Base-by-base conservation (phyloP, 2,329 filamentous ascomycete genomes). In the Biscogniauxia mediterranea region DNA sequence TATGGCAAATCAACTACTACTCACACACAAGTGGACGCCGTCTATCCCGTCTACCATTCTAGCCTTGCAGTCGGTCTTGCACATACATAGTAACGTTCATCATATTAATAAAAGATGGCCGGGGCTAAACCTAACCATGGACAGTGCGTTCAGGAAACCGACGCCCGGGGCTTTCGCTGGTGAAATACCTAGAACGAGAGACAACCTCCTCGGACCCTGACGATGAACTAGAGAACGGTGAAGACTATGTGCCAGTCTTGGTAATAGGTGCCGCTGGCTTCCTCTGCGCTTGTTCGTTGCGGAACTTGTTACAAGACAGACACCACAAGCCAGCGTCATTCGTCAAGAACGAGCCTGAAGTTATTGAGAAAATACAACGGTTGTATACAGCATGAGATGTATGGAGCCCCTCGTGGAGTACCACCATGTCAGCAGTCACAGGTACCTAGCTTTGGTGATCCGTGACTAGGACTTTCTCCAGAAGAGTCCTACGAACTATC, bases 81-180 rank as follows among this genome's bases (percentile, higher is more conserved):
- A 5, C 23, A 23, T 23, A 23, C 23, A 4, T 38, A 38, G 32
- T 38, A 38, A 38, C 32, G 7, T 38, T 11, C 7, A 38, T 38
- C 84, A 87, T 62, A 81, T 90, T 13, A 52, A 56, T 32, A 50
- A 56, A 28, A 56, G 11, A 26, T 56, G 20, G 54, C 32, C 28
- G 28, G 20, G 32, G 20, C 8, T 46, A 17, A 46, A 46, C 13
- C 28, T 56, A 23, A 20, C 32, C 9, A 56, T 50, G 32, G 50
- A 56, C 20, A 56, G 32, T 15, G 21, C 50, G 8, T 56, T 56
- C 54, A 20, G 54, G 5, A 56, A 56, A 13, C 54, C 38, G 32
- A 56, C 54, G 6, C 20, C 50, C 15, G 32, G 38, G 13, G n/a
- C 32, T 46, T 49, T 56, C 54, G 19, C 32, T 9, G 38, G 54